Percentiles rank a stretch among this genome's conserved stretches.
phyloP scores from a whole-genome alignment of 495 filamentous ascomycete genomes.

The Penicillium antarcticum region DNA sequence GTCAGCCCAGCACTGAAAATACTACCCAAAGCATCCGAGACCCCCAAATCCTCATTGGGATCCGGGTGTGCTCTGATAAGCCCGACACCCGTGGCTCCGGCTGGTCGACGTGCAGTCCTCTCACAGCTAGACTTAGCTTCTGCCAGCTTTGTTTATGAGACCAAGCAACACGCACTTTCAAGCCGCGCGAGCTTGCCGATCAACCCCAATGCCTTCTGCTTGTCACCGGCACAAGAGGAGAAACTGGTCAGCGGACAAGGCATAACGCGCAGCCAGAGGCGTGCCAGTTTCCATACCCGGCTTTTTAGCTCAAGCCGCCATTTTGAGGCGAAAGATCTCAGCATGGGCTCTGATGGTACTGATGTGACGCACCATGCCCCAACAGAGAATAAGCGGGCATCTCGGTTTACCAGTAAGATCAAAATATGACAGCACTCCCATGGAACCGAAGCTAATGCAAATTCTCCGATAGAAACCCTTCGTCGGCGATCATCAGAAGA shows the following conservation, averaged over 20 bases:
- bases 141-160: constrained; percentile 8
- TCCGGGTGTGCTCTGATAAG: not conserved
- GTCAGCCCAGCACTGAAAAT: constrained; percentile 9
- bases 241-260: constrained; percentile 6
- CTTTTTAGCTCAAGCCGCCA: constrained; percentile 5
- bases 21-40: not conserved
- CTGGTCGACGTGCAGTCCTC: not conserved
- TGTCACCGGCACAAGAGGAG: constrained; percentile 1
- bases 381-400: constrained; percentile 7
- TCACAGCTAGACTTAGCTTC: constrained; percentile 8
- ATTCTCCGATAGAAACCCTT: constrained; percentile 14
- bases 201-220: not conserved
- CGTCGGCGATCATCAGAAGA: constrained; percentile 36
- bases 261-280: constrained; percentile 3
- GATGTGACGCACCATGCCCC: constrained; percentile 2
- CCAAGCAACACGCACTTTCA: constrained; percentile 5
- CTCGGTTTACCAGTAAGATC: constrained; percentile 17
- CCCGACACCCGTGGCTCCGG: not conserved
- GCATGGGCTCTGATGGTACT: not conserved
- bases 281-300: constrained; percentile 17
- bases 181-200: constrained; percentile 4
- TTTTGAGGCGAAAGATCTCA: not conserved
- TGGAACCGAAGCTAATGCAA: not conserved
- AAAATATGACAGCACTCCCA: not conserved
- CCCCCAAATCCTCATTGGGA: not conserved